Percentiles rank a stretch among this genome's conserved stretches.
These are phyloP conservation scores for Amyloporia xantha DNA, from an alignment of 768 basidiomycete species.

Conservation along the genomic window DNA sequence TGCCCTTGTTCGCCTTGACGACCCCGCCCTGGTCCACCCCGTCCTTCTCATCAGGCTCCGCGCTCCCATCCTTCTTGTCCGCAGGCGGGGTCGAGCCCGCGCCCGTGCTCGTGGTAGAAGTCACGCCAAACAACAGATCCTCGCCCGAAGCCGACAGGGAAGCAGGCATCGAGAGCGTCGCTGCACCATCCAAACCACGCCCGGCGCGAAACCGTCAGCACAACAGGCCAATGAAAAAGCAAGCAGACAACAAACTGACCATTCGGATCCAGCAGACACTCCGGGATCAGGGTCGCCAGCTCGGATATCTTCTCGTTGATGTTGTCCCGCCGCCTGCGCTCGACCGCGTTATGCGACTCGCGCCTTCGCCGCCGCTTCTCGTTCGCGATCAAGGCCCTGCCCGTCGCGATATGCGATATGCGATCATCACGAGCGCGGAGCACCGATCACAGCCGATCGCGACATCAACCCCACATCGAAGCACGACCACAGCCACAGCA, in stretches of 20 bases:
- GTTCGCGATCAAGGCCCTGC: conserved; percentile 51
- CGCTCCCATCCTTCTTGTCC: conserved; percentile 21
- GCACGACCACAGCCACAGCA: neutral
- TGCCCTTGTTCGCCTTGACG: conserved; percentile 92
- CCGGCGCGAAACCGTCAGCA: neutral
- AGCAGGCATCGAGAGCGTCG: conserved; percentile 21
- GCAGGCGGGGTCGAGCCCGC: conserved; percentile 6
- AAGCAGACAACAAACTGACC: no score
- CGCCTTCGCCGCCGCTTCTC: conserved; percentile 78
- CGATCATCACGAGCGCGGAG: neutral
- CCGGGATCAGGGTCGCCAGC: conserved; percentile 82
- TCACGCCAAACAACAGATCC: conserved; percentile 21
- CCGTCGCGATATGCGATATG: conserved; percentile 2
- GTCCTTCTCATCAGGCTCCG: conserved; percentile 16
- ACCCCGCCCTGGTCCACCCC: conserved; percentile 32
- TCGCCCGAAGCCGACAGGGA: conserved; percentile 19
- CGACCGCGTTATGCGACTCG: conserved; percentile 91
- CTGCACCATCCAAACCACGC: conserved; percentile 6
- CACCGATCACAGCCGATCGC: neutral
- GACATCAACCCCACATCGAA: neutral
- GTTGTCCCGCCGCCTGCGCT: conserved; percentile 80
- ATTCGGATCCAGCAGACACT: conserved; percentile 67
- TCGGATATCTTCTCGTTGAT: conserved; percentile 96
- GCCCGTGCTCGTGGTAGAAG: conserved; percentile 1
- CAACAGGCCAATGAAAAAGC: no score